Percentiles rank a stretch among this genome's conserved stretches.
Conservation (phyloP, 192 early-diverging fungal species). For the Rhizophagus prolifer region DNA sequence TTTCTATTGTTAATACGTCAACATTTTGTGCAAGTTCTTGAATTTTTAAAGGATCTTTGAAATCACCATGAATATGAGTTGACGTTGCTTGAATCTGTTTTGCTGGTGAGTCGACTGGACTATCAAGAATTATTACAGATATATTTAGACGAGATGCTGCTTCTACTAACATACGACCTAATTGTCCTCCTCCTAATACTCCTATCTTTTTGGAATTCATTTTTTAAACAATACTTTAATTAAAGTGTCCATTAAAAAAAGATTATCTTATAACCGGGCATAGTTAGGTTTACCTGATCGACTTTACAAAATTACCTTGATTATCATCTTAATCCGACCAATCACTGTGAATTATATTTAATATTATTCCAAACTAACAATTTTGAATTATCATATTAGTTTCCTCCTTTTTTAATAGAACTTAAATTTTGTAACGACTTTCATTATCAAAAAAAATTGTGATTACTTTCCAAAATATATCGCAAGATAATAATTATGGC, state of each 20-base stretch:
- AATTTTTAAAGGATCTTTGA: slow-evolving; percentile 79
- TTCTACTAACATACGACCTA: slow-evolving; percentile 97
- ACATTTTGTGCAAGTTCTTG: slow-evolving; percentile 68
- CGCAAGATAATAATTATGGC: background rate
- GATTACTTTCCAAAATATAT: background rate
- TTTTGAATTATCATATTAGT: too few relatives aligned
- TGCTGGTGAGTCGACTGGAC: slow-evolving; percentile 70
- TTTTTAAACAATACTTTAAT: too few relatives aligned
- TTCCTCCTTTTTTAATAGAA: too few relatives aligned
- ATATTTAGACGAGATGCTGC: slow-evolving; percentile 92
- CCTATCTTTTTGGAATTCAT: slow-evolving; percentile 57
- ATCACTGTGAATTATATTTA: too few relatives aligned
- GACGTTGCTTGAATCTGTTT: slow-evolving; percentile 75
- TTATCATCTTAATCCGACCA: too few relatives aligned
- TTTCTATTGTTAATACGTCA: slow-evolving; percentile 94
- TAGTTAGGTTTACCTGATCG: too few relatives aligned
- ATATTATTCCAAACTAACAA: too few relatives aligned
- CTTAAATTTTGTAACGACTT: too few relatives aligned
- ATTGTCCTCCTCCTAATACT: slow-evolving; percentile 84
- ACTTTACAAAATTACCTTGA: too few relatives aligned
- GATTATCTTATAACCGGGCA: too few relatives aligned
- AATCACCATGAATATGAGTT: slow-evolving; percentile 78
- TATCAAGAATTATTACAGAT: slow-evolving; percentile 82
- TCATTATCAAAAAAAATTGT: too few relatives aligned
- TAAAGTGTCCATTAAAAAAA: too few relatives aligned